Conservation (phyloP, 192 early-diverging fungal genomes). For the Linnemannia zychae region DNA sequence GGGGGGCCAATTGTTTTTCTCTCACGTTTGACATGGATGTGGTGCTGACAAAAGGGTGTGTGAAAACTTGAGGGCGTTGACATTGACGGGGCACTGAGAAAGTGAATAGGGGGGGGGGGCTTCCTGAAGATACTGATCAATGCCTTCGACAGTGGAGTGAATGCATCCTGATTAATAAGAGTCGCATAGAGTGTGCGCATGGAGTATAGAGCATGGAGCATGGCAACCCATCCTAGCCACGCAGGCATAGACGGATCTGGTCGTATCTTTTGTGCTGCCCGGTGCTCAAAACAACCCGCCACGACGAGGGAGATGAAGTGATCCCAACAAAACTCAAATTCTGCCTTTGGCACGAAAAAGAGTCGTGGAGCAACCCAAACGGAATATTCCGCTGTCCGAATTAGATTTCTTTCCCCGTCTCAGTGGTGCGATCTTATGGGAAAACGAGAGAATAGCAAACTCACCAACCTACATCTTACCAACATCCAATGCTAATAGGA, state of each 20-base stretch:
- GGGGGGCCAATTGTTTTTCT: neutral
- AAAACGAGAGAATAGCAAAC: neutral
- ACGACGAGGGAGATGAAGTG: neutral
- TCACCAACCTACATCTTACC: neutral
- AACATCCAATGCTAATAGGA: constrained; percentile 59
- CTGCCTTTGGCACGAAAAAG: constrained; percentile 1
- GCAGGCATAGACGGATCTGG: too few relatives aligned
- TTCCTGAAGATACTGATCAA: neutral
- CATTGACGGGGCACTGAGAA: too few relatives aligned
- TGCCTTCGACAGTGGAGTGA: neutral
- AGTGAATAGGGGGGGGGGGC: too few relatives aligned
- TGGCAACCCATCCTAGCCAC: neutral
- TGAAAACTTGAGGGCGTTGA: neutral
- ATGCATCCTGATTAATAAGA: neutral
- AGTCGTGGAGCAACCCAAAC: constrained; percentile 10
- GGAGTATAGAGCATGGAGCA: neutral
- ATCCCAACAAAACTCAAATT: constrained; percentile 48
- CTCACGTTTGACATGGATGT: neutral
- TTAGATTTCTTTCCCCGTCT: constrained; percentile 1
- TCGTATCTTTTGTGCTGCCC: neutral
- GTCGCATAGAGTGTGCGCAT: neutral
- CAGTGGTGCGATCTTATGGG: neutral
- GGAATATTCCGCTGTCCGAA: constrained; percentile 1
- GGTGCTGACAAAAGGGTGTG: neutral
- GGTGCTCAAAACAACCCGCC: neutral